Evolutionary conservation across 2,329 filamentous ascomycete genomes (phyloP).

Genomic region (Thelonectria olida): DNA sequence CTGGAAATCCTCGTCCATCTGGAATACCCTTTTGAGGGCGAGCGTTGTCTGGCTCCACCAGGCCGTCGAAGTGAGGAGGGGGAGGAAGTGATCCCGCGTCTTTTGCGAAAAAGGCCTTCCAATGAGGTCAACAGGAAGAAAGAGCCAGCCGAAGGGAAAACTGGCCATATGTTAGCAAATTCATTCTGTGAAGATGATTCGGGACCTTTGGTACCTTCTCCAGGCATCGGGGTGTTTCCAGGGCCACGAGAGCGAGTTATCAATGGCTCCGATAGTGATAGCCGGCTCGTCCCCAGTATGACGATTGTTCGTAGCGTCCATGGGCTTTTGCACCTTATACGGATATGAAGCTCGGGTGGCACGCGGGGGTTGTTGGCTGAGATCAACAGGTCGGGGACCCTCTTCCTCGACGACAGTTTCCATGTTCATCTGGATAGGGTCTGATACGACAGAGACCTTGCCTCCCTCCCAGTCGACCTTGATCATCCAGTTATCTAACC

Average conservation of each 20-base stretch:
- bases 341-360: constrained; percentile 64
- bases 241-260: constrained; percentile 97
- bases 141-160: constrained; percentile 98
- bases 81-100: constrained; percentile 94
- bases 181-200: background rate
- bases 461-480: constrained; percentile 89
- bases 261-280: constrained; percentile 89
- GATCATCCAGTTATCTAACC: constrained; percentile 99
- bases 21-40: constrained; percentile 86
- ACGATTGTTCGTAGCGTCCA: constrained; percentile 74
- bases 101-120: constrained; percentile 95
- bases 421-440: constrained; percentile 76
- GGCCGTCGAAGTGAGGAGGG: constrained; percentile 88
- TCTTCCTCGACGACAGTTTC: constrained; percentile 55
- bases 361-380: constrained; percentile 52
- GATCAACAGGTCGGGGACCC: constrained; percentile 70
- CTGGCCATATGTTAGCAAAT: constrained; percentile 56
- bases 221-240: constrained; percentile 98
- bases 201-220: constrained; percentile 57
- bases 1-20: constrained; percentile 93
- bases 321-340: constrained; percentile 83
- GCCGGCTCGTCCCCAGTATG: constrained; percentile 60
- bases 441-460: constrained; percentile 85
- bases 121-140: constrained; percentile 94
- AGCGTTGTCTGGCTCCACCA: constrained; percentile 98